Base-by-base conservation (phyloP, 441 rosid species). In the Kokia cookei region DNA sequence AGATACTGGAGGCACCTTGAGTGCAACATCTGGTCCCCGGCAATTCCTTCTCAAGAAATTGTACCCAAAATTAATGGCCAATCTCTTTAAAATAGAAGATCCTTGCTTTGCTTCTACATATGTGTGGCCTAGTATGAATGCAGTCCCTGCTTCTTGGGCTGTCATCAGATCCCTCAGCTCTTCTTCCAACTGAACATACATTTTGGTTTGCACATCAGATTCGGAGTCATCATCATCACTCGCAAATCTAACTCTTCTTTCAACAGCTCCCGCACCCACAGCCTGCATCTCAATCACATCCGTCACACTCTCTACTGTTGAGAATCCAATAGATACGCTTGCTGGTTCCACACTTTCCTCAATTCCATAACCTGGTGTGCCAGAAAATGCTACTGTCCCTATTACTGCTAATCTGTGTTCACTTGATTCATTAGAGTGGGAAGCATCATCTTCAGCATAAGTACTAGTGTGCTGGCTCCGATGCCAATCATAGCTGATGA, bases 11-110 rank as follows among this genome's bases (percentile, higher is more conserved):
- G 98, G 99, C 57, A 96, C 96, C 84, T 90, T 96, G 19, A 96
- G 96, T 1, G 97, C 96, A 73, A 96, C 99, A 80, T 96, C 98
- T 13, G 97, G 79, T 40, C 98, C 99, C 76, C 98, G 74, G 84
- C 97, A 93, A 77, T 96, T 96, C 80, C 93, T 88, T 50, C 97
- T 83, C 60, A 96, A 89, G 85, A 96, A 93, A 67, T 92, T 96
- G 55, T 92, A 96, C 24, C 98, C 98, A 22, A 88, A 81, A 71
- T 96, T 84, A 32, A 93, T 82, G 19, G 98, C 98, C 79, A 92
- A 29, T 73, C 86, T 90, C 86, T 90, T 96, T 76, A 91, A 73
- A 53, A 93, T n/a, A 0, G 97, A 89, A 7, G 97, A 93, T 4
- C 98, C 99, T 84, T 88, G 97, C 76, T 96, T 90, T 17, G 97